phyloP scores from a whole-genome alignment of 805 yeast species.

The Lachancea quebecensis region DNA sequence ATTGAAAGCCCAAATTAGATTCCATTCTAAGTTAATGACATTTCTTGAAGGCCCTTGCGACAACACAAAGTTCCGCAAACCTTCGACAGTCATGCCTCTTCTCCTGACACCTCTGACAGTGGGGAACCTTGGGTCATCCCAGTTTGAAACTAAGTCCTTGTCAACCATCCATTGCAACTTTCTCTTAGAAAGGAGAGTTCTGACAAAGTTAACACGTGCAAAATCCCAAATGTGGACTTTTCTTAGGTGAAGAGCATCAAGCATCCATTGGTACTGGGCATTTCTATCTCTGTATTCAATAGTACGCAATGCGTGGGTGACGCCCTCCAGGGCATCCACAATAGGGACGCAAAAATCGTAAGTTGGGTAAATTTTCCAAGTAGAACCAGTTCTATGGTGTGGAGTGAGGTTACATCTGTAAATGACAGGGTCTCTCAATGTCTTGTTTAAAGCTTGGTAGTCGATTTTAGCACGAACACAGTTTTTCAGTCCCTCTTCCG shows the following conservation, averaged over 20 bases:
- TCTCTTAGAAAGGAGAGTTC: constrained; percentile 93
- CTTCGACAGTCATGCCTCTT: constrained; percentile 99
- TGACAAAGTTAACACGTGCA: constrained; percentile 91
- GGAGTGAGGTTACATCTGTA: constrained; percentile 97
- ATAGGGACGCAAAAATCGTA: constrained; percentile 98
- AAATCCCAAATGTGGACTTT: constrained; percentile 97
- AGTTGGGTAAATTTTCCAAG: constrained; percentile 96
- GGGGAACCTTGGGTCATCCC: constrained; percentile 99
- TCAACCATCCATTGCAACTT: constrained; percentile 99
- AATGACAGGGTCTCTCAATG: constrained; percentile 95
- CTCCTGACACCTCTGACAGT: constrained; percentile 98
- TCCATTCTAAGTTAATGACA: constrained; percentile 96
- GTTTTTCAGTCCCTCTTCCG: constrained; percentile 85
- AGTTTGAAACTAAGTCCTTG: constrained; percentile 74
- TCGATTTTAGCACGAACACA: constrained; percentile 97
- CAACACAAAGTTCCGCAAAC: constrained; percentile 85
- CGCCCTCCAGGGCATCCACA: constrained; percentile 93
- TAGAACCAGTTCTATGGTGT: constrained; percentile 89
- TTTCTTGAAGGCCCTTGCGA: constrained; percentile 98
- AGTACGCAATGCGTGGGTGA: constrained; percentile 96
- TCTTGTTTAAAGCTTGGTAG: constrained; percentile 83
- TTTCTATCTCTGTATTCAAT: constrained; percentile 98
- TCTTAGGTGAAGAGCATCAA: constrained; percentile 71
- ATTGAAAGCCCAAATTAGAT: constrained; percentile 94
- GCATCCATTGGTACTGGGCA: constrained; percentile 96